phyloP scores from a whole-genome alignment of 129 eudicot genomes.

The Arctium lappa region DNA sequence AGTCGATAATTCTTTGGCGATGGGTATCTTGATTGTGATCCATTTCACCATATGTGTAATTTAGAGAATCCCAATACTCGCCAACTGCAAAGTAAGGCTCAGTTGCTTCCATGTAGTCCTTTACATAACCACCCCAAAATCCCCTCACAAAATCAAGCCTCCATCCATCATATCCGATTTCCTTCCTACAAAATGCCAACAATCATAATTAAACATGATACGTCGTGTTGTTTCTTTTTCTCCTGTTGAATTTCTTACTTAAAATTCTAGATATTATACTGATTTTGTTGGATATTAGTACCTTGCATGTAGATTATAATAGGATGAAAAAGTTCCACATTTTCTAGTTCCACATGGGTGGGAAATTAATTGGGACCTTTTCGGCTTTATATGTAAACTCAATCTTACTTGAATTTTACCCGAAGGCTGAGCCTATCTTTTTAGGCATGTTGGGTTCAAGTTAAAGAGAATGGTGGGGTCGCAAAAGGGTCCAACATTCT shows the following conservation, averaged over 20 bases:
- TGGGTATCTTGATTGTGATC: conserved; percentile 95
- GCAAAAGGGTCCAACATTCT: too few species aligned
- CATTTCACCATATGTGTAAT: conserved; percentile 89
- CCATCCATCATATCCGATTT: conserved; percentile 97
- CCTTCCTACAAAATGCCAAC: conserved; percentile 51
- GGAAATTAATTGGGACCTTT: background rate
- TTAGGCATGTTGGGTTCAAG: too few species aligned
- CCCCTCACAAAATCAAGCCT: conserved; percentile 94
- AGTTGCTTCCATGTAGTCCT: conserved; percentile 85
- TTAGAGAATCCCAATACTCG: conserved; percentile 95
- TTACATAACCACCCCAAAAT: conserved; percentile 99
- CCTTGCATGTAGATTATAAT: too few species aligned
- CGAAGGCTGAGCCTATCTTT: too few species aligned
- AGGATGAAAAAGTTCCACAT: too few species aligned
- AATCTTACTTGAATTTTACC: too few species aligned
- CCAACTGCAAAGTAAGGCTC: conserved; percentile 93
- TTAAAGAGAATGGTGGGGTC: too few species aligned
- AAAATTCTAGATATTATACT: too few species aligned
- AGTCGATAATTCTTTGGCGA: conserved; percentile 87
- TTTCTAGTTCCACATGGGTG: too few species aligned
- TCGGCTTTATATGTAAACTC: too few species aligned
- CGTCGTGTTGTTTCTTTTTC: background rate
- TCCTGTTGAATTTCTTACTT: too few species aligned
- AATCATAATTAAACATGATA: background rate
- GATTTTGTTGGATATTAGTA: too few species aligned